phyloP scores from a whole-genome alignment of 2,329 filamentous ascomycete species.

The Diaporthe citriasiana region DNA sequence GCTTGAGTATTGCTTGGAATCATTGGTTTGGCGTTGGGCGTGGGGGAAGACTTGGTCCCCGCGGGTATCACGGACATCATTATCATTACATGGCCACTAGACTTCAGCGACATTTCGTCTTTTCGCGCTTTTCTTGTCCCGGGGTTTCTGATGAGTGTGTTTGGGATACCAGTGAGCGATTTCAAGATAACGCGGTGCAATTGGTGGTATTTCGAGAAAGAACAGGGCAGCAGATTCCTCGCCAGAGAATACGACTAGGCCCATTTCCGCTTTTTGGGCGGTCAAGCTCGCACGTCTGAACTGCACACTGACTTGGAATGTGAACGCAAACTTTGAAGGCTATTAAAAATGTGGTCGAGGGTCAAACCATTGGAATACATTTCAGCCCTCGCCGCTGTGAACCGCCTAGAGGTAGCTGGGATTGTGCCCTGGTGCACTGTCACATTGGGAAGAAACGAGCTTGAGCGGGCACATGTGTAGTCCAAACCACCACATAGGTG shows the following conservation, averaged over 20 bases:
- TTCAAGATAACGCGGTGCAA: no score
- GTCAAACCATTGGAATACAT: not conserved
- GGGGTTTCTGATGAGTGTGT: not conserved
- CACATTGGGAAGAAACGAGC: not conserved
- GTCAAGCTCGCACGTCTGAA: not conserved
- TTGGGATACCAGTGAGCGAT: conserved; percentile 40
- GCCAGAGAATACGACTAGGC: not conserved
- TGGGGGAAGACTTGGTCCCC: conserved; percentile 1
- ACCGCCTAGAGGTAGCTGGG: not conserved
- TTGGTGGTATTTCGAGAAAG: not conserved
- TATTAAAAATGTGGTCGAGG: not conserved
- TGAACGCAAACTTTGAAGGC: not conserved
- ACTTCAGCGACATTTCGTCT: conserved; percentile 21
- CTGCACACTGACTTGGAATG: not conserved
- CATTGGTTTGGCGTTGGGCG: conserved; percentile 28
- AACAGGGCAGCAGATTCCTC: conserved; percentile 4
- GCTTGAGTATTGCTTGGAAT: conserved; percentile 9
- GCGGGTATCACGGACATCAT: conserved; percentile 4
- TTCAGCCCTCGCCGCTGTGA: not conserved
- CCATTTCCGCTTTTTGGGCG: not conserved
- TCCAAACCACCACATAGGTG: not conserved
- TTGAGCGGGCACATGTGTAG: not conserved
- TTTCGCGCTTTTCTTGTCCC: not conserved
- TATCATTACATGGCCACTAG: conserved; percentile 20
- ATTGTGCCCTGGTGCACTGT: not conserved